Base-by-base conservation (phyloP, 2,329 filamentous ascomycete genomes). In the Aspergillus quadrilineatus region DNA sequence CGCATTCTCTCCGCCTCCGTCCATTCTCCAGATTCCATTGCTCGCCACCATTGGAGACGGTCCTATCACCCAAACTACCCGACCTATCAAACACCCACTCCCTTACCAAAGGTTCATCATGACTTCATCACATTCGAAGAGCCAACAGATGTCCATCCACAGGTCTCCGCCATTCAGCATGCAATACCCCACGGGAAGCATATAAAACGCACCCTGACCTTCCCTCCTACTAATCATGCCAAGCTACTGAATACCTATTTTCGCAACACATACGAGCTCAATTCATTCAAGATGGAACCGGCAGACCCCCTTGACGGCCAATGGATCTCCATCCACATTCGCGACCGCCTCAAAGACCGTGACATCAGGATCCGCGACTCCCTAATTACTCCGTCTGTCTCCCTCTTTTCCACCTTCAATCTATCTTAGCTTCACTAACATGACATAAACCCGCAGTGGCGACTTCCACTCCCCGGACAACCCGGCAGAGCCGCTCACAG, bases 391-490 rank as follows among this genome's bases (percentile, higher is more conserved):
- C 22, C 42, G 54, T 56, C 30, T 10, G 41, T 14, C 30, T 26
- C 4, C 28, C 28, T 30, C 8, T 32, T 29, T 12, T 7, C 42
- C 26, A 12, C 43, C 15, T 36, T 17, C 26, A 39, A 17, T 6
- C 5, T 15, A 26, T 29, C 7, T 7, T 29, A 14, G 14, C 2
- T 9, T 15, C 6, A 32, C 9, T 17, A 14, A 22, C 44, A 47
- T 9, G 3, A 9, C 12, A 32, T 44, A 30, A 50, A 32, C 22
- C 15, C 5, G 14, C 14, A 70, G 68, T 17, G 68, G 67, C 36
- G 63, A 69, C 44, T 70, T 70, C 54, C 62, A 65, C 56, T 60
- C 63, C 57, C 63, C 65, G 41, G 54, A 58, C 7, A 39, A 65
- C 53, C 59, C 64, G 22, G 60, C 57, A 46, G 62, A 61, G 41